phyloP scores from a whole-genome alignment of 2,329 filamentous ascomycete genomes.

The Ascochyta clinopodiicola region DNA sequence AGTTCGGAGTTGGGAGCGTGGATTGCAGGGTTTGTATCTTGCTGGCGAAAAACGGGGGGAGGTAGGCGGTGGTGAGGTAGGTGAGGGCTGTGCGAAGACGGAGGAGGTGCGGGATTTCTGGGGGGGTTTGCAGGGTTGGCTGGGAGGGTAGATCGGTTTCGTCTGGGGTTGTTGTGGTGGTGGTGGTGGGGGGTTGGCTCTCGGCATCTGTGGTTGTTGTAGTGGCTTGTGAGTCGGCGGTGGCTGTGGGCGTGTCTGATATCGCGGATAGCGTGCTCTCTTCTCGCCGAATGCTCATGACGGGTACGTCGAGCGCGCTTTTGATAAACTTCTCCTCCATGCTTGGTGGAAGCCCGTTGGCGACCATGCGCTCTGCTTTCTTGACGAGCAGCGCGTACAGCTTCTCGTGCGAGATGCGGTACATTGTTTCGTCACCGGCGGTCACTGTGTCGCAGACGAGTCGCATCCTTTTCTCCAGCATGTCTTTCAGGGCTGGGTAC shows the following conservation, averaged over 20 bases:
- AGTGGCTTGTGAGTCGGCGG: slow-evolving; percentile 8
- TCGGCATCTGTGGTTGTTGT: slow-evolving; percentile 41
- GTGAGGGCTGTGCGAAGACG: slow-evolving; percentile 68
- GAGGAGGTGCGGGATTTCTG: slow-evolving; percentile 64
- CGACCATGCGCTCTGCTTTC: slow-evolving; percentile 76
- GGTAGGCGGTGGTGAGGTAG: slow-evolving; percentile 69
- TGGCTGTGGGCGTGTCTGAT: slow-evolving; percentile 18
- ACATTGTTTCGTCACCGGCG: slow-evolving; percentile 85
- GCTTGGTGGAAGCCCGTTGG: slow-evolving; percentile 71
- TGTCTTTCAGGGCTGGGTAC: slow-evolving; percentile 47
- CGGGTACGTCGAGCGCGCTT: slow-evolving; percentile 76
- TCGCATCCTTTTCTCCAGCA: slow-evolving; percentile 70
- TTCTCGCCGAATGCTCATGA: slow-evolving; percentile 71
- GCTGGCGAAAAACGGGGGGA: slow-evolving; percentile 53
- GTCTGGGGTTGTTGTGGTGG: slow-evolving; percentile 21
- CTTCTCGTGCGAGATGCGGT: slow-evolving; percentile 76
- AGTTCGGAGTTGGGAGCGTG: slow-evolving; percentile 62
- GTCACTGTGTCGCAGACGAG: slow-evolving; percentile 82
- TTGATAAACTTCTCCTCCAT: slow-evolving; percentile 86
- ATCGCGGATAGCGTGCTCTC: slow-evolving; percentile 50
- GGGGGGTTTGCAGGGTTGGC: slow-evolving; percentile 36
- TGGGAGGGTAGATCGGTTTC: slow-evolving; percentile 12
- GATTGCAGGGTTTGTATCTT: slow-evolving; percentile 47
- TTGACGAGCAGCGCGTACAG: slow-evolving; percentile 68
- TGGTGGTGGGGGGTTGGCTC: slow-evolving; percentile 23